Evolutionary conservation across 768 basidiomycete genomes (phyloP).

Genomic region (Suillus paluster): DNA sequence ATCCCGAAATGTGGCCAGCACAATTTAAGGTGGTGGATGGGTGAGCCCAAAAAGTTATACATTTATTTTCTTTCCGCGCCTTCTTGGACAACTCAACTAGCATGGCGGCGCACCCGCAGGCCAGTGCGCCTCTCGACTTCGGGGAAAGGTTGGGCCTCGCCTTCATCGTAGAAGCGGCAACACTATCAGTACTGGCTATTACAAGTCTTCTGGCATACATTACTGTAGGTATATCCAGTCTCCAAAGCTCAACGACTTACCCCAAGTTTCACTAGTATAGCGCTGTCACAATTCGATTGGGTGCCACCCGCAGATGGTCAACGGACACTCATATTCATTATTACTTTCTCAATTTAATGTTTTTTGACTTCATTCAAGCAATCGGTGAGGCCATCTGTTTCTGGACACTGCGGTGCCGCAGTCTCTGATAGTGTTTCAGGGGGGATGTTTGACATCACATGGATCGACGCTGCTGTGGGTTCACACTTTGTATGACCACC

Average conservation of each 20-base stretch:
- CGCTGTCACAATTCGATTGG: conserved; percentile 26
- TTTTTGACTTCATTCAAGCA: conserved; percentile 38
- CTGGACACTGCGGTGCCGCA: neutral
- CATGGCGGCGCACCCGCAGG: neutral
- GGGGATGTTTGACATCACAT: conserved; percentile 41
- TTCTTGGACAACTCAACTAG: neutral
- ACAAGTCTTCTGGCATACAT: conserved; percentile 33
- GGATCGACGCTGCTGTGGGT: conserved; percentile 39
- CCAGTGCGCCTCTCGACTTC: conserved; percentile 18
- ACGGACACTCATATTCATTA: conserved; percentile 38
- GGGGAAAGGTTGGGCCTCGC: conserved; percentile 33
- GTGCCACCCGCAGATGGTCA: conserved; percentile 32
- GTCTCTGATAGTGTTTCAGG: conserved; percentile 28
- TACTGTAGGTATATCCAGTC: conserved; percentile 19
- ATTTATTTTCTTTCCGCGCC: neutral
- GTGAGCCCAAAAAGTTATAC: neutral
- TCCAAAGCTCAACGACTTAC: no score
- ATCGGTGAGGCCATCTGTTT: conserved; percentile 27
- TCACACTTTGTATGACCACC: neutral
- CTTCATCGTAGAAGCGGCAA: conserved; percentile 35
- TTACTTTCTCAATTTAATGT: conserved; percentile 37
- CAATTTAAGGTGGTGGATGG: neutral
- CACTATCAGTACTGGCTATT: conserved; percentile 35
- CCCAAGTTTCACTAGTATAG: conserved; percentile 26
- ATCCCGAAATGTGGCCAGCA: neutral